Evolutionary conservation across 805 yeast species (phyloP), one percentile per base, ranked within the genome.

Genomic region (Teunomyces pallodes): DNA sequence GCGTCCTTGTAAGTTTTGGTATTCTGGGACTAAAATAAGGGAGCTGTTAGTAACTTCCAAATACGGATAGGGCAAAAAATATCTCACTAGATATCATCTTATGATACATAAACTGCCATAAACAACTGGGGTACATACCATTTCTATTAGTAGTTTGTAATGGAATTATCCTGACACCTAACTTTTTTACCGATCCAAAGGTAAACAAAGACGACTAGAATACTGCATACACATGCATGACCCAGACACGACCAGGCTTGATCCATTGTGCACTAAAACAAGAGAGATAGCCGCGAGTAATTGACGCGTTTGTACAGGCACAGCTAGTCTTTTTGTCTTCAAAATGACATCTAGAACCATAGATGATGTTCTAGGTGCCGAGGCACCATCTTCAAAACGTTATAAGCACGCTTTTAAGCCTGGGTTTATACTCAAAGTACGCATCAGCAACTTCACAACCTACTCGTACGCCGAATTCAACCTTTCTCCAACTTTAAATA

Each of bases 401-500:
- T 38, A 12, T 6, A 38, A 29, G 29, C 43, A 41, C 27, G 35
- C 43, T 41, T 41, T 41, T 16, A 30, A 38, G 17, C 72, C 83
- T 0, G 86, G 86, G 0, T 68, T 73, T 41, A 69, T 82, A 42
- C 57, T 81, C 3, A 66, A 79, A 12, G 81, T 85, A 27, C 74
- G 68, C 45, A 72, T 86, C 46, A 62, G 61, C 46, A 83, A 86
- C 61, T 86, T 86, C 70, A 83, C 88, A 61, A 86, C 91, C 0
- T 87, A 86, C 62, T 59, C 81, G 1, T 66, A 77, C 41, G 82
- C 87, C 0, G 90, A 85, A 64, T 90, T 89, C 65, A 74, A 76
- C 35, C 76, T 92, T 48, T 86, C 92, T 0, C 97, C 97, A 0
- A 75, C 84, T 1, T 74, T 94, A 61, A 94, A 94, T 61, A 82